Percentiles rank a stretch among this genome's conserved stretches.
Evolutionary conservation across 306 rosid species (phyloP).

Genomic region (Gastrolobium villosum): DNA sequence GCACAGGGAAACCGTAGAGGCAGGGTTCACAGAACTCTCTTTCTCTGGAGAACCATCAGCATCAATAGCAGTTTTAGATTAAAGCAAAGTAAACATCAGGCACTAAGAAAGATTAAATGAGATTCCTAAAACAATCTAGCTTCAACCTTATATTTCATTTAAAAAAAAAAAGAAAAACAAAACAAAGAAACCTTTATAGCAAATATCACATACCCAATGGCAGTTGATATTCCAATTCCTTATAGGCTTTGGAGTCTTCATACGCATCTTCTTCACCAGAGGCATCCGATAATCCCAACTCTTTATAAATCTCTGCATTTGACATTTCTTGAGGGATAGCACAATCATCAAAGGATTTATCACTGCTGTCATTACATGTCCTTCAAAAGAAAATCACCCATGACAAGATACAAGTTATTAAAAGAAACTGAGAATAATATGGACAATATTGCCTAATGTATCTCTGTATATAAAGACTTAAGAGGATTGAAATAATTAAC

Average conservation of each 20-base stretch:
- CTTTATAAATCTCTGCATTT: constrained; percentile 92
- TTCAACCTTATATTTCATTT: constrained; percentile 32
- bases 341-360: constrained; percentile 80
- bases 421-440: constrained; percentile 30
- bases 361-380: constrained; percentile 86
- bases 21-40: constrained; percentile 59
- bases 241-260: constrained; percentile 62
- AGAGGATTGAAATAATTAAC: constrained; percentile 28
- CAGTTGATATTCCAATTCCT: constrained; percentile 68
- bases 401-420: constrained; percentile 34
- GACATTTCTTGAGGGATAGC: constrained; percentile 94
- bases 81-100: constrained; percentile 46
- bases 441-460: background rate
- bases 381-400: constrained; percentile 61
- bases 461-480: constrained; percentile 17
- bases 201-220: constrained; percentile 61
- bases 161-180: background rate
- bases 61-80: constrained; percentile 46
- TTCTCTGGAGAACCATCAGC: constrained; percentile 52
- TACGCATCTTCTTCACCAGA: constrained; percentile 94
- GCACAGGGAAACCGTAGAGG: constrained; percentile 57
- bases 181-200: background rate
- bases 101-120: constrained; percentile 24
- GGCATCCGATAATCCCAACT: constrained; percentile 92
- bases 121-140: constrained; percentile 29